Evolutionary conservation across 2,329 filamentous ascomycete genomes (phyloP).

Genomic region (Pseudopithomyces chartarum): DNA sequence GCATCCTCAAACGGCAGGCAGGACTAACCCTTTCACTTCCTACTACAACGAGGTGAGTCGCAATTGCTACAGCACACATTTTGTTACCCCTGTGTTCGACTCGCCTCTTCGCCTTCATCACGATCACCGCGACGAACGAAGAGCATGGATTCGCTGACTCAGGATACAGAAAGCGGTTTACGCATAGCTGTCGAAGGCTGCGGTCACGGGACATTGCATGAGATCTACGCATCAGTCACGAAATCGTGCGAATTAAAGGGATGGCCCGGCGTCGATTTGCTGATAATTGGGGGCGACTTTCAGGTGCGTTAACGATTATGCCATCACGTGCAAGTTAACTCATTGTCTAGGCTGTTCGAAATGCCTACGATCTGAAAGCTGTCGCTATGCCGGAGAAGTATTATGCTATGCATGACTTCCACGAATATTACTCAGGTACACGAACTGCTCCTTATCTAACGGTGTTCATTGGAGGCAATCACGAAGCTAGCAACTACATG

Average conservation of each 20-base stretch:
- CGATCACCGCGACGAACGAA: background rate
- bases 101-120: background rate
- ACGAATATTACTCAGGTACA: slow-evolving; percentile 85
- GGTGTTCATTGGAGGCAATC: slow-evolving; percentile 91
- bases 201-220: slow-evolving; percentile 88
- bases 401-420: slow-evolving; percentile 86
- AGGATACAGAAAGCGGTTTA: slow-evolving; percentile 47
- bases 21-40: background rate
- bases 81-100: background rate
- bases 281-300: slow-evolving; percentile 97
- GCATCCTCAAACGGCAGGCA: background rate
- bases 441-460: slow-evolving; percentile 84
- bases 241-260: slow-evolving; percentile 70
- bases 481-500: slow-evolving; percentile 88
- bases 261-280: slow-evolving; percentile 82
- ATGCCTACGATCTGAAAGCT: slow-evolving; percentile 82
- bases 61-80: background rate
- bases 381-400: slow-evolving; percentile 92
- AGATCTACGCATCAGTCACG: slow-evolving; percentile 82
- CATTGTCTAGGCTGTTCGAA: slow-evolving; percentile 72
- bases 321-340: slow-evolving; percentile 21
- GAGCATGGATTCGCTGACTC: slow-evolving; percentile 31
- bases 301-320: slow-evolving; percentile 60
- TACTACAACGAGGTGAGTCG: background rate
- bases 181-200: slow-evolving; percentile 87